Evolutionary conservation across 2,329 filamentous ascomycete genomes (phyloP).

Genomic region (Botrytis elliptica): DNA sequence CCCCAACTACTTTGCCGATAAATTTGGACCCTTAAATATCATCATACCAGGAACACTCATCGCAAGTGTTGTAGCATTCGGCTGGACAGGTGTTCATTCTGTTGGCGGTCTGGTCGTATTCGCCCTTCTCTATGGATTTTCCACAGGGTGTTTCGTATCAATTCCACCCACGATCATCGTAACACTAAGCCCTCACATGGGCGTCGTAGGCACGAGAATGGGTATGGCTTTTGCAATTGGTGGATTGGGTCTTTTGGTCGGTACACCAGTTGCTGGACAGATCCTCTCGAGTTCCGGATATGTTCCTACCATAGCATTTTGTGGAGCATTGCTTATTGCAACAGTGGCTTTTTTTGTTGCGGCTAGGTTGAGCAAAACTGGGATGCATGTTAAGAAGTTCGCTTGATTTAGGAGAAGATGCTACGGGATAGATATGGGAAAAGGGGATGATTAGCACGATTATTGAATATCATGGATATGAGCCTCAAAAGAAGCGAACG

Average conservation of each 20-base stretch:
- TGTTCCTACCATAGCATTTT: conserved; percentile 12
- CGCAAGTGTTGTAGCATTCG: conserved; percentile 22
- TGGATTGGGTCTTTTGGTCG: conserved; percentile 24
- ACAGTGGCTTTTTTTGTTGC: conserved; percentile 4
- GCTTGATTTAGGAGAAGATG: background rate
- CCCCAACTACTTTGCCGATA: conserved; percentile 28
- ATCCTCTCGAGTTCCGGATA: conserved; percentile 14
- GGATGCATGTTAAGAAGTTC: background rate
- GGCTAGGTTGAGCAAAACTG: conserved; percentile 12
- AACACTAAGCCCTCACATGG: conserved; percentile 18
- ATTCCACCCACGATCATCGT: conserved; percentile 26
- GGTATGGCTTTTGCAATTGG: conserved; percentile 24
- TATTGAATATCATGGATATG: background rate
- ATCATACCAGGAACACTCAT: conserved; percentile 36
- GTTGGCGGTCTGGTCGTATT: conserved; percentile 25
- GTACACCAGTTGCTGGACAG: conserved; percentile 21
- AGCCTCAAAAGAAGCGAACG: background rate
- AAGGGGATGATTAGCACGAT: background rate
- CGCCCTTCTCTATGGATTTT: conserved; percentile 28
- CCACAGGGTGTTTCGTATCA: conserved; percentile 26
- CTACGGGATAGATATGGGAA: background rate
- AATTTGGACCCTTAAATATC: conserved; percentile 34
- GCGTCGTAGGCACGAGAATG: conserved; percentile 24
- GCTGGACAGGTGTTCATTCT: conserved; percentile 24
- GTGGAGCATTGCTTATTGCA: conserved; percentile 2